Evolutionary conservation across 768 basidiomycete genomes (phyloP).

Genomic region (Leucocoprinus birnbaumii): DNA sequence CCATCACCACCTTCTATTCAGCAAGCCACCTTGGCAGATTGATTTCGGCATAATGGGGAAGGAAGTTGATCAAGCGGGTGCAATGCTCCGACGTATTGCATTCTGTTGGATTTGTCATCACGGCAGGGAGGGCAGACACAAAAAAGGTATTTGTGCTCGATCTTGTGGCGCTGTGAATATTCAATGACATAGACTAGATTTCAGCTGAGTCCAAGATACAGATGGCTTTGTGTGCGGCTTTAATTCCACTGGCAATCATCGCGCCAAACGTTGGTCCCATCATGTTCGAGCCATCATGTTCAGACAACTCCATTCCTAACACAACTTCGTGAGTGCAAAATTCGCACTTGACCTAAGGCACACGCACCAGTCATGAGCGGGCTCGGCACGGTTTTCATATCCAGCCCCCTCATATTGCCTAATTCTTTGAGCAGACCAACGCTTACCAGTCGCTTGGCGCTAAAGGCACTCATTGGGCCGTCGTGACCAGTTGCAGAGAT

Average conservation of each 20-base stretch:
- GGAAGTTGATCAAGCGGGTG: too few species aligned
- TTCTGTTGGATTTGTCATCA: background rate
- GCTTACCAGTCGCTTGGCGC: slow-evolving; percentile 75
- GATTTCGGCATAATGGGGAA: too few species aligned
- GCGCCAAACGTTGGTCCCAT: slow-evolving; percentile 81
- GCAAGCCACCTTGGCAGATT: too few species aligned
- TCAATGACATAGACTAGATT: slow-evolving; percentile 27
- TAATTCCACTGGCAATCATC: slow-evolving; percentile 77
- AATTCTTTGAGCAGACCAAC: slow-evolving; percentile 71
- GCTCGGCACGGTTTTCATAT: slow-evolving; percentile 84
- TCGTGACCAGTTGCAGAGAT: slow-evolving; percentile 76
- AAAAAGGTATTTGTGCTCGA: too few species aligned
- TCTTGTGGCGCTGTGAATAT: too few species aligned
- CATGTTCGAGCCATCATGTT: slow-evolving; percentile 76
- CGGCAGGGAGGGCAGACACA: background rate
- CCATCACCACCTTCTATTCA: too few species aligned
- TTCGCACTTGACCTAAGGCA: too few species aligned
- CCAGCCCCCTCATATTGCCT: slow-evolving; percentile 77
- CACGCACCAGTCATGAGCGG: slow-evolving; percentile 69
- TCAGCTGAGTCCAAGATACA: slow-evolving; percentile 45
- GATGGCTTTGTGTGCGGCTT: slow-evolving; percentile 65
- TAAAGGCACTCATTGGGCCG: slow-evolving; percentile 80
- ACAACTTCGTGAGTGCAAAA: slow-evolving; percentile 9
- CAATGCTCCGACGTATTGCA: too few species aligned
- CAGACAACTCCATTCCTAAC: slow-evolving; percentile 85